Conservation (phyloP, 495 filamentous ascomycete species). For the Viridothelium virens region DNA sequence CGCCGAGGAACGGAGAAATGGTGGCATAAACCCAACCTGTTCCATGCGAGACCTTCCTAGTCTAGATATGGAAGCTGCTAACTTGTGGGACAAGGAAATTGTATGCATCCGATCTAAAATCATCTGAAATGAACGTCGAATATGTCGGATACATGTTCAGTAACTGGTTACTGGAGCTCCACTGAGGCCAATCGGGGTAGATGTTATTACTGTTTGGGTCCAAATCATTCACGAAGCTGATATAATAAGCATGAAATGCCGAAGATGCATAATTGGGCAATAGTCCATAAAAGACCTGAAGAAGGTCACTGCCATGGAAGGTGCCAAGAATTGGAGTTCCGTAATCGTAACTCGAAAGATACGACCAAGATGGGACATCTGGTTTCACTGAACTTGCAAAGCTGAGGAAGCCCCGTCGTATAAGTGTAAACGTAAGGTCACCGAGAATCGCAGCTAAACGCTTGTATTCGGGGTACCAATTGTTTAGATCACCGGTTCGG, state of each 20-base stretch:
- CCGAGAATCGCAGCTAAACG: conserved; percentile 68
- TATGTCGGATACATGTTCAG: not conserved
- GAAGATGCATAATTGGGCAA: conserved; percentile 5
- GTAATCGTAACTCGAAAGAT: conserved; percentile 59
- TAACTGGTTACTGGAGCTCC: not conserved
- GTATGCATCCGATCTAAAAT: not conserved
- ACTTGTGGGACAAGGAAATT: not conserved
- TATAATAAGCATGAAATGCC: conserved; percentile 24
- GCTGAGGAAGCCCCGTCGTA: conserved; percentile 49
- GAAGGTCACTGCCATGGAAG: conserved; percentile 59
- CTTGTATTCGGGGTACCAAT: conserved; percentile 67
- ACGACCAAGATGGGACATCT: conserved; percentile 58
- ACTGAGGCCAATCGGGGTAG: not conserved
- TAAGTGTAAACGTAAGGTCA: conserved; percentile 59
- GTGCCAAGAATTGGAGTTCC: conserved; percentile 64
- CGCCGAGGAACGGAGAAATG: no score
- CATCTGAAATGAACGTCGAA: not conserved
- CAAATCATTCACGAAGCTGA: conserved; percentile 24
- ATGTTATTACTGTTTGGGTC: conserved; percentile 18
- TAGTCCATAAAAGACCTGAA: conserved; percentile 11
- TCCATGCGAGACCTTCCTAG: no score
- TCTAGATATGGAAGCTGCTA: not conserved
- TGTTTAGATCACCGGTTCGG: conserved; percentile 53
- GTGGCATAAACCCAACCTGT: no score
- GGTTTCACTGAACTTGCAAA: conserved; percentile 38